Conservation (phyloP, 768 basidiomycete species). For the Kwoniella dejecticola region DNA sequence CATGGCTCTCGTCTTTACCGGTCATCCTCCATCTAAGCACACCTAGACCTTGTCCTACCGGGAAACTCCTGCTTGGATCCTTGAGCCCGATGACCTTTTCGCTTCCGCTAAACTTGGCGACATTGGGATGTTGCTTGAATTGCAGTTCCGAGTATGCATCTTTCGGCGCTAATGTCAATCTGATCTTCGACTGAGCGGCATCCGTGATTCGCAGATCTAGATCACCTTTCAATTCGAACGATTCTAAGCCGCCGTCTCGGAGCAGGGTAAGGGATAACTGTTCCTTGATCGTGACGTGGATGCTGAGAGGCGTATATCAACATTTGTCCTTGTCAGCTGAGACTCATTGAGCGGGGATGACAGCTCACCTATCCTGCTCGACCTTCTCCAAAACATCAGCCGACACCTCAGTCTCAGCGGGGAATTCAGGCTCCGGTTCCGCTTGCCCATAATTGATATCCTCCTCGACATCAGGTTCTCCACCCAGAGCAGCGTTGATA, state of each 20-base stretch:
- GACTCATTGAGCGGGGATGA: no score
- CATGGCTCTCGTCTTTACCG: slow-evolving; percentile 85
- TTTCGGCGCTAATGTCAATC: slow-evolving; percentile 65
- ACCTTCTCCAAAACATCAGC: slow-evolving; percentile 67
- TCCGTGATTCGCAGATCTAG: slow-evolving; percentile 88
- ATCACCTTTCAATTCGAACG: slow-evolving; percentile 90
- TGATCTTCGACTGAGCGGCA: slow-evolving; percentile 69
- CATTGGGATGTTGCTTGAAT: slow-evolving; percentile 96
- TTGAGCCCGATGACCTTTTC: slow-evolving; percentile 77
- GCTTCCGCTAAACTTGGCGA: slow-evolving; percentile 72
- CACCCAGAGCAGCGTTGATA: slow-evolving; percentile 76
- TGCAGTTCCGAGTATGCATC: slow-evolving; percentile 65
- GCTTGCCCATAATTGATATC: slow-evolving; percentile 13
- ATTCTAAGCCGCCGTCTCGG: slow-evolving; percentile 86
- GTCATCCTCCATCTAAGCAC: slow-evolving; percentile 92
- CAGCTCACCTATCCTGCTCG: slow-evolving; percentile 70
- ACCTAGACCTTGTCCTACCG: slow-evolving; percentile 76
- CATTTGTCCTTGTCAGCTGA: no score
- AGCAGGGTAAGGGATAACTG: slow-evolving; percentile 75
- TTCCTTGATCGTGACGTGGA: slow-evolving; percentile 85
- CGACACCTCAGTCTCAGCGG: slow-evolving; percentile 53
- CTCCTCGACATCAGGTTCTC: slow-evolving; percentile 59
- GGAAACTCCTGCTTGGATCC: slow-evolving; percentile 79
- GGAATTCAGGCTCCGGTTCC: slow-evolving; percentile 57
- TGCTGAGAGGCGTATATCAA: slow-evolving; percentile 60